phyloP scores from a whole-genome alignment of 768 basidiomycete species.

The Lactarius hengduanensis region DNA sequence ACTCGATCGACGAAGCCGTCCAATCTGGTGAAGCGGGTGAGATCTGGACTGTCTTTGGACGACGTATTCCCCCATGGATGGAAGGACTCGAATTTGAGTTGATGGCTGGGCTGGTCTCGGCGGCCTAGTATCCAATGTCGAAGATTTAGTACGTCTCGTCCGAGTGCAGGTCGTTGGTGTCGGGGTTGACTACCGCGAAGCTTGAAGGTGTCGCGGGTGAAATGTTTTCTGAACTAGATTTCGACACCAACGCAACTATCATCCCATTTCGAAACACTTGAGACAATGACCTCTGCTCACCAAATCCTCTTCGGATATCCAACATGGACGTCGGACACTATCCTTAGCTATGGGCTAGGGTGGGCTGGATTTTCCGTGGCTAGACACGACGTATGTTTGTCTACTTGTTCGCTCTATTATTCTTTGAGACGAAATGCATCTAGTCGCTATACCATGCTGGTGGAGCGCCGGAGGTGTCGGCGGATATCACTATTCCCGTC shows the following conservation, averaged over 20 bases:
- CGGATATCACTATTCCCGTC: slow-evolving; percentile 38
- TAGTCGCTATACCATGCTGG: slow-evolving; percentile 41
- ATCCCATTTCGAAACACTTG: slow-evolving; percentile 36
- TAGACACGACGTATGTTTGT: slow-evolving; percentile 41
- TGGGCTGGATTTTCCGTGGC: slow-evolving; percentile 41
- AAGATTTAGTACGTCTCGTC: slow-evolving; percentile 42
- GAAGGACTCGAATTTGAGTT: slow-evolving; percentile 31
- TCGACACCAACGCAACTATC: slow-evolving; percentile 35
- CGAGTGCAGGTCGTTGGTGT: not conserved
- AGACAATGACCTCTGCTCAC: slow-evolving; percentile 36
- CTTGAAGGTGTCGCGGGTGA: slow-evolving; percentile 42
- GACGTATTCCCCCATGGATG: slow-evolving; percentile 38
- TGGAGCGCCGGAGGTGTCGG: slow-evolving; percentile 37
- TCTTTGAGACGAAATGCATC: not conserved
- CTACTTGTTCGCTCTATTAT: not conserved
- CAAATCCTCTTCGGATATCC: slow-evolving; percentile 27
- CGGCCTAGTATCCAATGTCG: slow-evolving; percentile 44
- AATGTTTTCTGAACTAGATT: slow-evolving; percentile 36
- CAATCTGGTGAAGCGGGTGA: slow-evolving; percentile 37
- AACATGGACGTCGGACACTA: slow-evolving; percentile 23
- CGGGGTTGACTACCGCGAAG: not conserved
- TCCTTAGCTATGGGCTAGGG: slow-evolving; percentile 44
- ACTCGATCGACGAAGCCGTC: slow-evolving; percentile 37
- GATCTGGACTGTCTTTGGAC: slow-evolving; percentile 36
- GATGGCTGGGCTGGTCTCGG: slow-evolving; percentile 39